These are phyloP conservation scores for Ananas comosus DNA, from an alignment of 176 grass and related monocot genomes.

Conservation along the genomic window DNA sequence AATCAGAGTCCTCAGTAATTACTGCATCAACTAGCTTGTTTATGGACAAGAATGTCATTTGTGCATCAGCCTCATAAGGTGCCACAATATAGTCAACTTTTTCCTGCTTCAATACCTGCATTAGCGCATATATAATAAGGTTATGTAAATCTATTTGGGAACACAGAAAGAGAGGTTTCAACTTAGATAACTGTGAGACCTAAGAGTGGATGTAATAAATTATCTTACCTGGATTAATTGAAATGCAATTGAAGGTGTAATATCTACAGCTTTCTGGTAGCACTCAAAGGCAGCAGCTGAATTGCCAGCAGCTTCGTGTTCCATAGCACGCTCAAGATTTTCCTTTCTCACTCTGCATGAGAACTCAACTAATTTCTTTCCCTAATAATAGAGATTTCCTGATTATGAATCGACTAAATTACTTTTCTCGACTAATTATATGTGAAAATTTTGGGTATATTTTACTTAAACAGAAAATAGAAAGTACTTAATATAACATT, in stretches of 20 bases:
- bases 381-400: too few relatives aligned
- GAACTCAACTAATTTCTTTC: background rate
- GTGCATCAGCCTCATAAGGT: conserved; percentile 97
- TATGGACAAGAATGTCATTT: conserved; percentile 89
- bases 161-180: background rate
- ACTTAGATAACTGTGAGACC: background rate
- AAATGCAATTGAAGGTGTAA: conserved; percentile 80
- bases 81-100: conserved; percentile 92
- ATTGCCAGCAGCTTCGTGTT: conserved; percentile 87
- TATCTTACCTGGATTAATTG: conserved; percentile 66
- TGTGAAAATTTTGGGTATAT: too few relatives aligned
- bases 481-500: background rate
- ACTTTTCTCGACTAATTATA: too few relatives aligned
- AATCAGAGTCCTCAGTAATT: conserved; percentile 89
- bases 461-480: too few relatives aligned
- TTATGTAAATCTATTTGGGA: background rate
- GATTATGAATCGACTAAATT: too few relatives aligned
- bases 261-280: conserved; percentile 98
- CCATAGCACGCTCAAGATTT: conserved; percentile 79
- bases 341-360: conserved; percentile 62
- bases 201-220: background rate
- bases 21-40: conserved; percentile 96
- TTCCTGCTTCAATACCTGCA: conserved; percentile 79
- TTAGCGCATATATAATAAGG: conserved; percentile 2
- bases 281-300: conserved; percentile 73